Evolutionary conservation across 2,329 filamentous ascomycete species (phyloP), one percentile per base, ranked within the genome.

Genomic region (Colletotrichum ledebouriae): DNA sequence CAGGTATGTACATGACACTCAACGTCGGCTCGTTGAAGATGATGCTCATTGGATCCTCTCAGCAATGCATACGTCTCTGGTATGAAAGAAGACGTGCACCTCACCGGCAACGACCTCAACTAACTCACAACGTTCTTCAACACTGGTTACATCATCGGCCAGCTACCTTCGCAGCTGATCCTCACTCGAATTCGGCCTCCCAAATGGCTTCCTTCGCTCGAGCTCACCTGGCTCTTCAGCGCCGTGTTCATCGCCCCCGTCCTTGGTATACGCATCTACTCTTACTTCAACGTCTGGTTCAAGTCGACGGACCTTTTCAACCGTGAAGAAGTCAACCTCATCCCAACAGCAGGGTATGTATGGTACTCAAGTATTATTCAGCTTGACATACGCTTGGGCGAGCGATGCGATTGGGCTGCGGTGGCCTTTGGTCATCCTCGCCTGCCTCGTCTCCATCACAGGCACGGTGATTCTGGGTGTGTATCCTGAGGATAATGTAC

Each of bases 21-120:
- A 20, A 12, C 2, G 11, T 4, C 49, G n/a, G 25, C 25, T 22
- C 20, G 1, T 1, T 47, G 22, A n/a, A 53, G 25, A 44, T 22
- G 15, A 2, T 6, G 39, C 33, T 13, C 17, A 11, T 59, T 9
- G 5, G 13, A 34, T 59, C 73, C 11, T n/a, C 37, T 77, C 10
- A 75, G 75, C 57, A 83, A 82, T 73, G 81, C 81, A 4, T 83
- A 77, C 39, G 79, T 82, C 0, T 80, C 74, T 73, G 78, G 78
- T 4, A 80, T 80, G 84, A 82, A 87, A 73, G 83, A 87, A 71
- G 86, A 88, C 60, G 76, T 88, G 0, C 73, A 77, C 2, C 75
- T 89, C 20, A 82, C 84, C 52, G 80, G 81, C 1, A 88, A 89
- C 70, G 78, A 89, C 63, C 78, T 88, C 37, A 87, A 88, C 59